Evolutionary conservation across 768 basidiomycete species (phyloP), one percentile per base, ranked within the genome.

Genomic region (Pleurotus salmoneostramineus): DNA sequence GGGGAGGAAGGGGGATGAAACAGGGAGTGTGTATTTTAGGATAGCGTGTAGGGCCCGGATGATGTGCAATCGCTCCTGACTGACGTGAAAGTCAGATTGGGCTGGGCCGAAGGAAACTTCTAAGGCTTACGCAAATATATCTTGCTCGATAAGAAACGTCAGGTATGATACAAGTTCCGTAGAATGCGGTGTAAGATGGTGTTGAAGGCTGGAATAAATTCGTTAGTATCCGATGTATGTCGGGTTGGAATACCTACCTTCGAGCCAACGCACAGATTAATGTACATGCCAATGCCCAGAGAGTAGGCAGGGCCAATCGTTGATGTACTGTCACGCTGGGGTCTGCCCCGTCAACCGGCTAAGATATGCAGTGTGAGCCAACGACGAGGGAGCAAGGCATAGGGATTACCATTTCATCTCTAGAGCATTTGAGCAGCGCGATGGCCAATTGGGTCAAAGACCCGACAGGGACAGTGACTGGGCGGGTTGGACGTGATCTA

Each of bases 391-490:
- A 8, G 34, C 60, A 37, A 33, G 34, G 35, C 57, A 36, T 11
- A 27, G 21, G 21, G 21, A 60, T 33, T 49, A 77, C 80, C 65
- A 73, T 79, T 15, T 81, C 82, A 7, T 85, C 80, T 14, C 54
- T 63, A 7, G 77, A 75, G 71, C 83, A 68, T 66, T 71, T 68
- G 65, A 85, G 63, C 14, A 93, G 72, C 6, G 79, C 75, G 27
- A 73, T 65, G 27, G 77, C 74, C 34, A 92, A 78, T 45, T 78
- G 76, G 10, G 80, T 74, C 14, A 92, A 63, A 40, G 74, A 66
- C 3, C 89, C 91, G n/a, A 90, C 63, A 0, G 92, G 90, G 6
- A 93, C 65, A 60, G 79, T 77, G 0, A 93, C 83, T 14, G 88
- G 83, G 6, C 91, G 82, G 45, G 79, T 74, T 1, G 77, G 75